These are phyloP conservation scores for Graphiopsis chlorocephala DNA, from an alignment of 2,329 filamentous ascomycete genomes.

Conservation along the genomic window DNA sequence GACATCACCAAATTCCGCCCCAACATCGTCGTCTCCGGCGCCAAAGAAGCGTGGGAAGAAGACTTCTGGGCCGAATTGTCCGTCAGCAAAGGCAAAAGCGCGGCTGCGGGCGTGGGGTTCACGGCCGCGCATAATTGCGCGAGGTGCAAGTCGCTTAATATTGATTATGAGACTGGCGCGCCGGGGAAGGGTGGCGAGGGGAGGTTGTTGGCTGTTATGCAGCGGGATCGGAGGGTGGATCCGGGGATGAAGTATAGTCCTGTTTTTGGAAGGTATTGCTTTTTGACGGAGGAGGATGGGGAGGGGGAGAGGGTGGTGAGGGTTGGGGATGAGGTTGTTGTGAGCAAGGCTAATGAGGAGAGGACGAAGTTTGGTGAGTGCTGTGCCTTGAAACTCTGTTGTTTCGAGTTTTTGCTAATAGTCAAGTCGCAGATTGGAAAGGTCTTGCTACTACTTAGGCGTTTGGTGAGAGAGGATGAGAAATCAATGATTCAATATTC, in stretches of 20 bases:
- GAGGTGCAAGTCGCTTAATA: conserved; percentile 46
- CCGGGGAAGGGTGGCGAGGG: conserved; percentile 38
- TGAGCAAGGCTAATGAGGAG: conserved; percentile 40
- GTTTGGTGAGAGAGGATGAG: neutral
- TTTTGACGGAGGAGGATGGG: conserved; percentile 28
- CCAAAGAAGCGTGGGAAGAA: conserved; percentile 43
- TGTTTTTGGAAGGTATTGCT: conserved; percentile 49
- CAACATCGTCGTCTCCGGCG: conserved; percentile 45
- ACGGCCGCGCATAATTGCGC: conserved; percentile 43
- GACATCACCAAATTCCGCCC: conserved; percentile 49
- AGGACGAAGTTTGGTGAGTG: conserved; percentile 44
- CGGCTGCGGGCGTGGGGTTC: neutral
- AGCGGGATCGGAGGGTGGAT: conserved; percentile 46
- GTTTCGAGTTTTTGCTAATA: neutral
- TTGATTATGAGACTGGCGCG: conserved; percentile 47
- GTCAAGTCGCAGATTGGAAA: conserved; percentile 24
- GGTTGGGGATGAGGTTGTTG: conserved; percentile 45
- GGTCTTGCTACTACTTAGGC: conserved; percentile 22
- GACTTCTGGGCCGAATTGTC: conserved; percentile 44
- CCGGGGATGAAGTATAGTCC: conserved; percentile 45
- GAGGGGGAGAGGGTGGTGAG: conserved; percentile 24
- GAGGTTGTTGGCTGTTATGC: conserved; percentile 45
- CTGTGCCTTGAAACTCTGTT: neutral
- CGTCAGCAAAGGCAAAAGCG: neutral
- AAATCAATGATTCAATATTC: neutral